A percentile compares a stretch with the other conserved stretches of the same genome.
phyloP scores from a whole-genome alignment of 2,329 filamentous ascomycete genomes.

The Ampelomyces quisqualis region DNA sequence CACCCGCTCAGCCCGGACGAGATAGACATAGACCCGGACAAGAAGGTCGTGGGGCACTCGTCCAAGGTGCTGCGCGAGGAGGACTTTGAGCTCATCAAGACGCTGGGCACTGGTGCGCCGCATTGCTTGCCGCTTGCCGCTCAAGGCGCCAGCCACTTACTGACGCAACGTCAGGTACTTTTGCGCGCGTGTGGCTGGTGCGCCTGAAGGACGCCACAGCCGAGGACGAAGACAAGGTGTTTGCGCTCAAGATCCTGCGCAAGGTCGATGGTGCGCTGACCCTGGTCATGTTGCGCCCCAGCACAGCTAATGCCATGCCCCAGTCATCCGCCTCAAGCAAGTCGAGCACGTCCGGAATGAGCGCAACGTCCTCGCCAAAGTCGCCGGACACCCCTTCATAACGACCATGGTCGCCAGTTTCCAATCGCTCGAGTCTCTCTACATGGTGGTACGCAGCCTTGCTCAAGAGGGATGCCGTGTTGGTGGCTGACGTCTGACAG shows the following conservation, averaged over 20 bases:
- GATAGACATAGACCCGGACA: constrained; percentile 46
- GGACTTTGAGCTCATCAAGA: constrained; percentile 74
- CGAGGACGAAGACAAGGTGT: constrained; percentile 65
- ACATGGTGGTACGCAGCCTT: constrained; percentile 63
- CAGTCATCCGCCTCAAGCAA: constrained; percentile 79
- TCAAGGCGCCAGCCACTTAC: no score
- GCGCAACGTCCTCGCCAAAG: constrained; percentile 72
- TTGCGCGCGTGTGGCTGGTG: constrained; percentile 79
- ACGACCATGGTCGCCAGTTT: constrained; percentile 77
- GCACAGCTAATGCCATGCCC: constrained; percentile 20
- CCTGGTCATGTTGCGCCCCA: constrained; percentile 8
- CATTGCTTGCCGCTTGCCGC: no score
- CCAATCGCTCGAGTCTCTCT: constrained; percentile 74
- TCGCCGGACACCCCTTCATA: constrained; percentile 81
- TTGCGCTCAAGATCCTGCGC: constrained; percentile 77
- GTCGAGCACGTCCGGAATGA: constrained; percentile 85
- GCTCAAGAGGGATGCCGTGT: no score
- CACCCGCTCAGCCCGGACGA: constrained; percentile 46
- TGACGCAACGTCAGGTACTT: constrained; percentile 61
- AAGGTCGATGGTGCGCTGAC: constrained; percentile 52
- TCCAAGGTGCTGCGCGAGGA: constrained; percentile 50
- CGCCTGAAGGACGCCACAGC: constrained; percentile 58
- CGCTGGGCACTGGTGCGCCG: constrained; percentile 68
- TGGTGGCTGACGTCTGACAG: constrained; percentile 34
- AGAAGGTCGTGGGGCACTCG: constrained; percentile 52